Conservation (phyloP, 768 basidiomycete genomes). For the Tylopilus vinaceipallidus region DNA sequence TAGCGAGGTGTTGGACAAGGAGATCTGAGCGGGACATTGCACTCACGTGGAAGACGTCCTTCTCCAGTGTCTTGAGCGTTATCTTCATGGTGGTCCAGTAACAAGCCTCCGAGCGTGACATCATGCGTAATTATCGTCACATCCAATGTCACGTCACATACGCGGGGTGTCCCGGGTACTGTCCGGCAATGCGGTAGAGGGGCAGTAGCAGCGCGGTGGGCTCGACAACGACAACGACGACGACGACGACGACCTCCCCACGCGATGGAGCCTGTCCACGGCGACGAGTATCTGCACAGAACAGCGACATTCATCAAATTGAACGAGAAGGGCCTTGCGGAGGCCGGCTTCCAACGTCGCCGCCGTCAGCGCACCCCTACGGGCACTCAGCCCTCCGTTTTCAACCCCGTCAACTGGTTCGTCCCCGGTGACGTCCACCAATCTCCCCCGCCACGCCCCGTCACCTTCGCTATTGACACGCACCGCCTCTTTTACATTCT, state of each 20-base stretch:
- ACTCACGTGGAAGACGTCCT: slow-evolving; percentile 81
- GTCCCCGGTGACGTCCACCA: slow-evolving; percentile 18
- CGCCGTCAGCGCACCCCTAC: slow-evolving; percentile 36
- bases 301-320: slow-evolving; percentile 68
- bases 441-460: slow-evolving; percentile 48
- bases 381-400: slow-evolving; percentile 37
- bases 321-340: slow-evolving; percentile 73
- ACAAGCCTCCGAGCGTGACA: slow-evolving; percentile 22
- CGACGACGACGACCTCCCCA: slow-evolving; percentile 12
- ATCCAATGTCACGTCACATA: slow-evolving; percentile 13
- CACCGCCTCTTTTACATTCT: slow-evolving; percentile 88
- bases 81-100: slow-evolving; percentile 68
- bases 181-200: slow-evolving; percentile 21
- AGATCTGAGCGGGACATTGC: not conserved
- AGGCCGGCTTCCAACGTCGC: slow-evolving; percentile 54
- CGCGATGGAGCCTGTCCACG: slow-evolving; percentile 53
- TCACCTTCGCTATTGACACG: slow-evolving; percentile 67
- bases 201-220: slow-evolving; percentile 15
- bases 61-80: slow-evolving; percentile 92
- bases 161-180: slow-evolving; percentile 23
- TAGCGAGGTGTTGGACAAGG: slow-evolving; percentile 23
- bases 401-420: slow-evolving; percentile 69
- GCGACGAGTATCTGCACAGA: slow-evolving; percentile 73
- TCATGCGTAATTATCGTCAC: slow-evolving; percentile 23
- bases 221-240: slow-evolving; percentile 5